A percentile compares a stretch with the other conserved stretches of the same genome.
These are phyloP conservation scores for Candida quercuum DNA, from an alignment of 805 yeast species.

Conservation along the genomic window DNA sequence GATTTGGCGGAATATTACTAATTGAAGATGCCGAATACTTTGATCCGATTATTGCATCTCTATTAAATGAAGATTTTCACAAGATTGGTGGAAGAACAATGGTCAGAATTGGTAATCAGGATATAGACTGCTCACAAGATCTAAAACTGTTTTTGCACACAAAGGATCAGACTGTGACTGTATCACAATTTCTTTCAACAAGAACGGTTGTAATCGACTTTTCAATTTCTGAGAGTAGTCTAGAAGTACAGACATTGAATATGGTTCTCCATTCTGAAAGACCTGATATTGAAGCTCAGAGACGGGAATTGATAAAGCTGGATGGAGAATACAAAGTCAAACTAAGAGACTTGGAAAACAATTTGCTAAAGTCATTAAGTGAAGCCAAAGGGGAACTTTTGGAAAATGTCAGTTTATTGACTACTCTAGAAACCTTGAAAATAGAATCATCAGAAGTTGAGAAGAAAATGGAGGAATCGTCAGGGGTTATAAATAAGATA, in stretches of 20 bases:
- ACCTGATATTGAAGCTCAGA: constrained; percentile 63
- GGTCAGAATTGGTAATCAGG: constrained; percentile 54
- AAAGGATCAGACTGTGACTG: constrained; percentile 40
- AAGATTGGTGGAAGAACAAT: constrained; percentile 66
- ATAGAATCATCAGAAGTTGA: constrained; percentile 51
- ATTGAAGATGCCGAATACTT: constrained; percentile 76
- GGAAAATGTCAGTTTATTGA: constrained; percentile 57
- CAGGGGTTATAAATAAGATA: constrained; percentile 47
- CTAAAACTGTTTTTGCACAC: constrained; percentile 62
- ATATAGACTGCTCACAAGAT: constrained; percentile 60
- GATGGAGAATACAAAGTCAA: constrained; percentile 55
- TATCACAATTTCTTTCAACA: constrained; percentile 54
- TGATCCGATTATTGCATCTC: constrained; percentile 66
- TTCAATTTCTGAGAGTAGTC: constrained; percentile 60
- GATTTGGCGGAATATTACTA: constrained; percentile 76
- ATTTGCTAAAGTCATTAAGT: constrained; percentile 52
- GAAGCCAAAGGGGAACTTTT: constrained; percentile 55
- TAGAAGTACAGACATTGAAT: constrained; percentile 60
- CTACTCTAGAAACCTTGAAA: constrained; percentile 61
- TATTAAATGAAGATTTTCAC: constrained; percentile 56
- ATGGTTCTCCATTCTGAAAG: constrained; percentile 45
- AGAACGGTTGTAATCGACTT: constrained; percentile 65
- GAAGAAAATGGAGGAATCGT: constrained; percentile 48
- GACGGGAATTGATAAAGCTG: constrained; percentile 46
- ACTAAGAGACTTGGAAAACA: constrained; percentile 51